These are phyloP conservation scores for Coemansia sp. DNA, from an alignment of 192 early-diverging fungal genomes.

Conservation along the genomic window DNA sequence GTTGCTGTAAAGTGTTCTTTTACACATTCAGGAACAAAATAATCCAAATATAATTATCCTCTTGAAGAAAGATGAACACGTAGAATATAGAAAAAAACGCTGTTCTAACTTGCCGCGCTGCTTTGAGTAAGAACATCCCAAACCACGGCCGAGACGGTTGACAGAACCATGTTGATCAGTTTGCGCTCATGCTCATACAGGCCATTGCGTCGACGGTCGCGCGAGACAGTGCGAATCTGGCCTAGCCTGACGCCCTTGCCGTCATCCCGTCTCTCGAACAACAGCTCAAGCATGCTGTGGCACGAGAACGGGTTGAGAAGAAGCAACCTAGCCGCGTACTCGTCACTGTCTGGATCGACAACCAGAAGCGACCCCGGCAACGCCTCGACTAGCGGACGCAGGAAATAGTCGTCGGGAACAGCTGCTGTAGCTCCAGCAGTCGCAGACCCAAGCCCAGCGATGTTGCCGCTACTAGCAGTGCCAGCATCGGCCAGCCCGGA, in stretches of 20 bases:
- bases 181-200: conserved; percentile 57
- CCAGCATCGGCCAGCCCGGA: conserved; percentile 1
- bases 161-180: conserved; percentile 52
- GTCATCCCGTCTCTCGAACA: conserved; percentile 41
- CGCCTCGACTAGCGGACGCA: conserved; percentile 33
- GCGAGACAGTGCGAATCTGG: conserved; percentile 37
- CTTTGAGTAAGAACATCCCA: conserved; percentile 43
- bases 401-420: conserved; percentile 20
- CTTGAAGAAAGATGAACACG: too few relatives aligned
- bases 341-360: conserved; percentile 34
- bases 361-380: conserved; percentile 43
- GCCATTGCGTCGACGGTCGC: conserved; percentile 35
- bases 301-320: conserved; percentile 53
- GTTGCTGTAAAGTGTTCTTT: too few relatives aligned
- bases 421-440: not conserved
- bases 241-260: conserved; percentile 21
- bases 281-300: conserved; percentile 45
- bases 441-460: conserved; percentile 1
- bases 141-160: conserved; percentile 50
- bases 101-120: not conserved
- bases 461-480: not conserved
- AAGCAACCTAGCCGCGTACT: conserved; percentile 40
- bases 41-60: too few relatives aligned
- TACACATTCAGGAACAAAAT: too few relatives aligned
- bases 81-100: too few relatives aligned